A percentile compares a stretch with the other conserved stretches of the same genome.
Evolutionary conservation across 352 stramenopile genomes (phyloP).

Genomic region (Phytophthora pistaciae): DNA sequence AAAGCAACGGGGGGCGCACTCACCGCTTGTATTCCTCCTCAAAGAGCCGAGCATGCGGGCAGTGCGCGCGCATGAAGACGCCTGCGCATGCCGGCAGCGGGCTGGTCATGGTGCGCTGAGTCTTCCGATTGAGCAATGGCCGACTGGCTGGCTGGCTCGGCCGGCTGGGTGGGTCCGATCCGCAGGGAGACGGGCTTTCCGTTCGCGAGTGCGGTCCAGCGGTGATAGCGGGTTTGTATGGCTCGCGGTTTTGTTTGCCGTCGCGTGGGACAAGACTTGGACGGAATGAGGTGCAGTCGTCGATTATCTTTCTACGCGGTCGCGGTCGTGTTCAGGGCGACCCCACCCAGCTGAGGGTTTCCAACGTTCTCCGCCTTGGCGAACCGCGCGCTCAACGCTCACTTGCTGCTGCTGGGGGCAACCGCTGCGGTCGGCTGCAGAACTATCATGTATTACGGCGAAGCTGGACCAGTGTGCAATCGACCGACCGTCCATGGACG

Average conservation of each 20-base stretch:
- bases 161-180: slow-evolving; percentile 3
- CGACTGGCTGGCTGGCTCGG: background rate
- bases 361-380: background rate
- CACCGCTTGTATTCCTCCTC: slow-evolving; percentile 73
- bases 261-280: slow-evolving; percentile 26
- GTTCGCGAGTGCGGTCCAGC: slow-evolving; percentile 13
- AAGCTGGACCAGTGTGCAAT: background rate
- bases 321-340: background rate
- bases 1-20: slow-evolving; percentile 3
- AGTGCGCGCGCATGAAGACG: slow-evolving; percentile 50
- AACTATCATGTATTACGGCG: background rate
- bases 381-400: background rate
- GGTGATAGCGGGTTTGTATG: slow-evolving; percentile 15
- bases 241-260: slow-evolving; percentile 12
- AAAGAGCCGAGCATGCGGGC: slow-evolving; percentile 56
- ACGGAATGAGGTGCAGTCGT: background rate
- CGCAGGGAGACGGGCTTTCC: slow-evolving; percentile 31
- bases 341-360: background rate
- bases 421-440: background rate
- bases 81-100: slow-evolving; percentile 40
- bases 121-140: slow-evolving; percentile 19
- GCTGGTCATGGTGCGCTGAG: slow-evolving; percentile 14
- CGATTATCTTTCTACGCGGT: slow-evolving; percentile 7
- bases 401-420: background rate
- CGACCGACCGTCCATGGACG: background rate